Conservation (phyloP, 352 stramenopile genomes). For the Paralagenidium karlingii region DNA sequence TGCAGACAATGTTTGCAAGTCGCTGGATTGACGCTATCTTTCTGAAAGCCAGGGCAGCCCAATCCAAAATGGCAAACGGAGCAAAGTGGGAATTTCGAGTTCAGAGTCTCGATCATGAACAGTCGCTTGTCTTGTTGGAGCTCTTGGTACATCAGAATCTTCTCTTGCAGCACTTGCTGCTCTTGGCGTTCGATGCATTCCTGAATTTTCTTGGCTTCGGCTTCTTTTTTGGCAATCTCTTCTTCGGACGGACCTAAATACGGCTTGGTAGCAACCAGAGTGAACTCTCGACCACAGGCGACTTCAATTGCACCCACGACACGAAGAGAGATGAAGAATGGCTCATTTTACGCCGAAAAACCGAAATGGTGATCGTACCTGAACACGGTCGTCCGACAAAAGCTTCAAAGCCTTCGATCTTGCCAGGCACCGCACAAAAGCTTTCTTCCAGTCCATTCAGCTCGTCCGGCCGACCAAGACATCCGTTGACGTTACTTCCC, state of each 20-base stretch:
- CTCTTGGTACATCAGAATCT: constrained; percentile 18
- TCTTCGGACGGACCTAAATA: constrained; percentile 83
- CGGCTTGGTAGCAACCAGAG: constrained; percentile 84
- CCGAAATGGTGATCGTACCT: constrained; percentile 18
- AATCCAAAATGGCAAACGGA: constrained; percentile 46
- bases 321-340: neutral
- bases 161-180: constrained; percentile 27
- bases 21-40: constrained; percentile 44
- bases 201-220: constrained; percentile 20
- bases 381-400: constrained; percentile 64
- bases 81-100: constrained; percentile 46
- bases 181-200: constrained; percentile 35
- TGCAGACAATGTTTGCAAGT: constrained; percentile 73
- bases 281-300: constrained; percentile 87
- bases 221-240: constrained; percentile 29
- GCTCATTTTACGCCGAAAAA: neutral
- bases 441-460: constrained; percentile 53
- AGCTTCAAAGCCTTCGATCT: constrained; percentile 51
- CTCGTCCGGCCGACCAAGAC: constrained; percentile 66
- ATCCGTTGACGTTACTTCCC: constrained; percentile 87
- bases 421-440: constrained; percentile 70
- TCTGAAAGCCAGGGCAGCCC: constrained; percentile 64
- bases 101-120: constrained; percentile 30
- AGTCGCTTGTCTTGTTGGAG: constrained; percentile 32
- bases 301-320: constrained; percentile 17